Conservation (phyloP, 805 yeast genomes). For the Maudiozyma bulderi region DNA sequence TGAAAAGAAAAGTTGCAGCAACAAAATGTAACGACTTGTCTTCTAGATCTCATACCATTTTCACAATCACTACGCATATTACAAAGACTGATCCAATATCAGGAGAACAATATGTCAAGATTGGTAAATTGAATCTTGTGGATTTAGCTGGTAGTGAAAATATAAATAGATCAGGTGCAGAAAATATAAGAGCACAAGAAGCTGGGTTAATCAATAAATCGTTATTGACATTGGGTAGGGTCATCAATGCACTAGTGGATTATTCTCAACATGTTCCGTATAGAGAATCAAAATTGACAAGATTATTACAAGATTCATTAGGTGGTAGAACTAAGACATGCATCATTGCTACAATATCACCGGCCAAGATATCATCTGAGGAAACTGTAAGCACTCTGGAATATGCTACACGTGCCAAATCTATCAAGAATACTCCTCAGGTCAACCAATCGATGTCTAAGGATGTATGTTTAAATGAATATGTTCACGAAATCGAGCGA, state of each 20-base stretch:
- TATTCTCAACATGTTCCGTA: slow-evolving; percentile 67
- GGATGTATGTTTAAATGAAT: slow-evolving; percentile 43
- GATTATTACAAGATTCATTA: slow-evolving; percentile 68
- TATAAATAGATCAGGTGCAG: slow-evolving; percentile 74
- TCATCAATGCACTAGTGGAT: slow-evolving; percentile 64
- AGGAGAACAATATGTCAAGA: slow-evolving; percentile 41
- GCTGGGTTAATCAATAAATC: slow-evolving; percentile 89
- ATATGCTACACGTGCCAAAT: slow-evolving; percentile 76
- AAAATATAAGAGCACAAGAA: slow-evolving; percentile 74
- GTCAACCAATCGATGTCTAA: slow-evolving; percentile 51
- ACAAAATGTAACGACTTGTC: slow-evolving; percentile 71
- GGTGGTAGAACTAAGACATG: slow-evolving; percentile 82
- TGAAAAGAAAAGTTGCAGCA: slow-evolving; percentile 61
- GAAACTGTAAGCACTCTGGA: slow-evolving; percentile 76
- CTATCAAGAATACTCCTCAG: slow-evolving; percentile 60
- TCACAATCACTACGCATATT: slow-evolving; percentile 55
- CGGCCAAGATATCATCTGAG: slow-evolving; percentile 59
- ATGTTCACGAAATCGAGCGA: slow-evolving; percentile 44
- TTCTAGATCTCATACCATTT: slow-evolving; percentile 72
- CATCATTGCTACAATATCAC: slow-evolving; percentile 74
- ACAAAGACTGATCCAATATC: slow-evolving; percentile 39
- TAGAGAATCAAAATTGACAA: slow-evolving; percentile 71
- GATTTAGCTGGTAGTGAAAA: slow-evolving; percentile 93
- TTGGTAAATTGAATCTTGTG: slow-evolving; percentile 73
- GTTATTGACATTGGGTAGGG: slow-evolving; percentile 74